phyloP scores from a whole-genome alignment of 2,329 filamentous ascomycete species.

The Albophoma yamanashiensis region DNA sequence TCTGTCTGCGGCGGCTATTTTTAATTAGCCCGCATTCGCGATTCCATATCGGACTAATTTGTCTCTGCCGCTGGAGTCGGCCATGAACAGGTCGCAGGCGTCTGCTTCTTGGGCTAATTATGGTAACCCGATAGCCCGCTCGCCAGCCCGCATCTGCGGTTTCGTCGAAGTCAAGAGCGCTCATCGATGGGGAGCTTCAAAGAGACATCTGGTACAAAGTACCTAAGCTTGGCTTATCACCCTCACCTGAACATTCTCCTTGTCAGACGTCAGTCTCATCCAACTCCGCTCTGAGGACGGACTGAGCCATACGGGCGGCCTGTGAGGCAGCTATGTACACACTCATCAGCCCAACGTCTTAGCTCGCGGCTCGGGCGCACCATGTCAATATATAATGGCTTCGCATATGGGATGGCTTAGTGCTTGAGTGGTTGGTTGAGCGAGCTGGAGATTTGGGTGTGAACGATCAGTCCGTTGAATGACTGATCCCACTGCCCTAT shows the following conservation, averaged over 20 bases:
- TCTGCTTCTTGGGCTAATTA: neutral
- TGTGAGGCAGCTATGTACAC: neutral
- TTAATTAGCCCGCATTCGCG: constrained; percentile 19
- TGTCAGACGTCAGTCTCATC: neutral
- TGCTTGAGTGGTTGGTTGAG: neutral
- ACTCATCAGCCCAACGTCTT: neutral
- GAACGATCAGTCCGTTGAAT: neutral
- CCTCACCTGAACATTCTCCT: neutral
- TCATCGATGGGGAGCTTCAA: neutral
- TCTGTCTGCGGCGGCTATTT: constrained; percentile 18
- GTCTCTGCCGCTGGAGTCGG: neutral
- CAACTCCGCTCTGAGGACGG: neutral
- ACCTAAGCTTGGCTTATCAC: neutral
- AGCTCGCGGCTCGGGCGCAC: neutral
- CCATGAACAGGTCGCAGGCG: neutral
- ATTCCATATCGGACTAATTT: constrained; percentile 6
- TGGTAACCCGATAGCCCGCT: neutral
- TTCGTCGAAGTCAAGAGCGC: neutral
- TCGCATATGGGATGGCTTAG: neutral
- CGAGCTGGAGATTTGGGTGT: neutral
- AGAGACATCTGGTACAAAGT: neutral
- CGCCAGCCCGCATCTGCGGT: no score
- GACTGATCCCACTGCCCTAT: neutral
- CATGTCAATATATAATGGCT: neutral
- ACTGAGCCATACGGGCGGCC: neutral